These are phyloP conservation scores for Boletus hoseneyae DNA, from an alignment of 1,284 basidiomycete species.

Conservation along the genomic window DNA sequence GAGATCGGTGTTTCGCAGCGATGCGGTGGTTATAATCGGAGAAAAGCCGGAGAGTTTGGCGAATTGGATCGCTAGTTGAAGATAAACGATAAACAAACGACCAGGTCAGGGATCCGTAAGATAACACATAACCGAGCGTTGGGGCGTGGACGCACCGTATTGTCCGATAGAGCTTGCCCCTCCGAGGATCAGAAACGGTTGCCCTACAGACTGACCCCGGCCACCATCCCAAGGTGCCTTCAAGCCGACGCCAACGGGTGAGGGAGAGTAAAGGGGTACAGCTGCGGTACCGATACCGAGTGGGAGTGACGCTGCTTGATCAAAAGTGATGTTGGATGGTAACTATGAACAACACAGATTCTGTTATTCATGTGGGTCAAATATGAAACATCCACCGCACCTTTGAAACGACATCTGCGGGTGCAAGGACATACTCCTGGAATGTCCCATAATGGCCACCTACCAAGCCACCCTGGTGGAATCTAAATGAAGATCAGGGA, in stretches of 20 bases:
- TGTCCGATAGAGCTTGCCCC: slow-evolving; percentile 37
- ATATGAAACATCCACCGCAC: slow-evolving; percentile 9
- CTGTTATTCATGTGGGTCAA: background rate
- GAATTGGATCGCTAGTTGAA: slow-evolving; percentile 33
- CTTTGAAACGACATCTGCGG: slow-evolving; percentile 30
- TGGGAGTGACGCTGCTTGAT: slow-evolving; percentile 25
- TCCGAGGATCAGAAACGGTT: slow-evolving; percentile 35
- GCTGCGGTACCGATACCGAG: slow-evolving; percentile 13
- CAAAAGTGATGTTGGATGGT: slow-evolving; percentile 23
- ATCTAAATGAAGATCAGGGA: slow-evolving; percentile 15
- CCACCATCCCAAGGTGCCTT: slow-evolving; percentile 27
- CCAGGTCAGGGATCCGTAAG: background rate
- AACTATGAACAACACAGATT: slow-evolving; percentile 6
- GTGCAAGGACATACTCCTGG: slow-evolving; percentile 33
- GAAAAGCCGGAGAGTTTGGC: slow-evolving; percentile 32
- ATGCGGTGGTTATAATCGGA: slow-evolving; percentile 34
- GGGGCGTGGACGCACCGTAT: slow-evolving; percentile 24
- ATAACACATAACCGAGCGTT: background rate
- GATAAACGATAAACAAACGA: background rate
- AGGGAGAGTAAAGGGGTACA: slow-evolving; percentile 21
- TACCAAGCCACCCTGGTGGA: slow-evolving; percentile 24
- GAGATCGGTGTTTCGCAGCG: slow-evolving; percentile 29
- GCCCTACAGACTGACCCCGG: slow-evolving; percentile 18
- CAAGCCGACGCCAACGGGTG: slow-evolving; percentile 20
- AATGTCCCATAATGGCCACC: slow-evolving; percentile 25